These are phyloP conservation scores for Curvularia sp. DNA, from an alignment of 2,329 filamentous ascomycete species.

Conservation along the genomic window DNA sequence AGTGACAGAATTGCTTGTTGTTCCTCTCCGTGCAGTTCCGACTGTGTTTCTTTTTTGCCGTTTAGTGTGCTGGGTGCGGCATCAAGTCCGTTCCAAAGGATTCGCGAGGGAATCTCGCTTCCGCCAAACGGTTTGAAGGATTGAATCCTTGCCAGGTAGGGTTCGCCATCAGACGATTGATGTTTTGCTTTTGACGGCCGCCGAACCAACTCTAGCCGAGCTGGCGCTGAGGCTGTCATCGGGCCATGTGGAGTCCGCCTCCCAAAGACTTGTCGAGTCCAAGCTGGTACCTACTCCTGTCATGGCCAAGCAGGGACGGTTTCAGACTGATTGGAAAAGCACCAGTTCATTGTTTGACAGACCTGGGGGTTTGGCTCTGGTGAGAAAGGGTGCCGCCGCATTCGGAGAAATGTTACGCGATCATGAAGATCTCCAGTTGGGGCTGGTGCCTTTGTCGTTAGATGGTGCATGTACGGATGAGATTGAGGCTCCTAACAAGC, in stretches of 20 bases:
- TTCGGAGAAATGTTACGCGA: constrained; percentile 19
- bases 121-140: constrained; percentile 13
- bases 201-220: constrained; percentile 17
- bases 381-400: constrained; percentile 9
- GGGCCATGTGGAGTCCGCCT: constrained; percentile 7
- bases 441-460: constrained; percentile 10
- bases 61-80: constrained; percentile 4
- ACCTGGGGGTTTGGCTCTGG: constrained; percentile 8
- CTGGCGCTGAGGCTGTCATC: constrained; percentile 18
- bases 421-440: constrained; percentile 9
- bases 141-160: constrained; percentile 6
- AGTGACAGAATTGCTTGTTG: constrained; percentile 15
- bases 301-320: constrained; percentile 9
- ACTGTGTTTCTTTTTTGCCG: constrained; percentile 14
- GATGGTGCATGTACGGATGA: constrained; percentile 2
- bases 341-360: constrained; percentile 5
- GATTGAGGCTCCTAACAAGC: constrained; percentile 7
- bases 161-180: constrained; percentile 18
- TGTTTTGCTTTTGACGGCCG: constrained; percentile 12
- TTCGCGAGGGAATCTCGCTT: constrained; percentile 12
- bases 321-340: constrained; percentile 16
- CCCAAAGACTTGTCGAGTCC: constrained; percentile 5
- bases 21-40: neutral
- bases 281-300: constrained; percentile 5
- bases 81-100: constrained; percentile 10